Conservation (phyloP, 768 basidiomycete species). For the Mycena polygramma region DNA sequence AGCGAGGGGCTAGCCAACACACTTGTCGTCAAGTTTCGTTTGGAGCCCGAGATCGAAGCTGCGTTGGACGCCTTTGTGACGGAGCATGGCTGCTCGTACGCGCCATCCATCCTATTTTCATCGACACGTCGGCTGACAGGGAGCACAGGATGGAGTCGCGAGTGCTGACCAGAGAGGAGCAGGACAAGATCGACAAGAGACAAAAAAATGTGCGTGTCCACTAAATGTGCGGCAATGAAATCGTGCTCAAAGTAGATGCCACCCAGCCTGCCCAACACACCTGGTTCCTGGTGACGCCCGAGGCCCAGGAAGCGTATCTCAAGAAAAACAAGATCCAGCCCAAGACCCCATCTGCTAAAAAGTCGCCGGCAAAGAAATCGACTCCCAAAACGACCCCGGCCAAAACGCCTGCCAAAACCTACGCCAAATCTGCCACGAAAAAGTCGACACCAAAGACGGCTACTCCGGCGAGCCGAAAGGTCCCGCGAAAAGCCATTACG, state of each 20-base stretch:
- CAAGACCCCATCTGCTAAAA: background rate
- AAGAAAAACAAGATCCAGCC: slow-evolving; percentile 5
- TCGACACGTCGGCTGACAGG: background rate
- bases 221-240: too few relatives aligned
- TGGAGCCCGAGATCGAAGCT: slow-evolving; percentile 1
- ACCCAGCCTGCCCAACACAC: slow-evolving; percentile 18
- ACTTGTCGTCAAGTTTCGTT: slow-evolving; percentile 16
- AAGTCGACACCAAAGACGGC: background rate
- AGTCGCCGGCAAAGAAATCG: slow-evolving; percentile 9
- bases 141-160: slow-evolving; percentile 12
- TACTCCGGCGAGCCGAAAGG: background rate
- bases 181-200: slow-evolving; percentile 19
- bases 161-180: slow-evolving; percentile 13
- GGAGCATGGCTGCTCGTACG: slow-evolving; percentile 23
- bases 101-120: background rate
- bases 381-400: background rate
- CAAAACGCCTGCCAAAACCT: background rate
- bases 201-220: slow-evolving; percentile 8
- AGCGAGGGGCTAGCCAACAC: slow-evolving; percentile 10
- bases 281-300: slow-evolving; percentile 32
- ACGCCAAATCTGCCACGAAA: background rate
- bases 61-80: slow-evolving; percentile 14
- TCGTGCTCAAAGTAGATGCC: too few relatives aligned
- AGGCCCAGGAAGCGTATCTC: slow-evolving; percentile 30
- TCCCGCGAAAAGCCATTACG: too few relatives aligned